phyloP scores from a whole-genome alignment of 129 eudicot genomes.

The Erigeron canadensis region DNA sequence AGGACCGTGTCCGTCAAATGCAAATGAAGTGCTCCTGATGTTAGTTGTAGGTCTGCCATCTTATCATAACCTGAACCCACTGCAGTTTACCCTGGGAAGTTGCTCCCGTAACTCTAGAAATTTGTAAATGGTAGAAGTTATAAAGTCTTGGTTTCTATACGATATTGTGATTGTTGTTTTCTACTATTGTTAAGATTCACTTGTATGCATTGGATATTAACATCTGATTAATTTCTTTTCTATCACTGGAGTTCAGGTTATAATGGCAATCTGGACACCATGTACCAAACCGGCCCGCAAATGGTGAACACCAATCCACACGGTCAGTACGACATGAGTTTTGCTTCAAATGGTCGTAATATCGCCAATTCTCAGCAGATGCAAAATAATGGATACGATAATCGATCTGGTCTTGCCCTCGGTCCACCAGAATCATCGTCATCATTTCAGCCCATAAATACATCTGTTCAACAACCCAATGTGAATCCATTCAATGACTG shows the following conservation, averaged over 20 bases:
- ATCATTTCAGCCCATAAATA: conserved; percentile 47
- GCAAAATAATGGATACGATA: conserved; percentile 45
- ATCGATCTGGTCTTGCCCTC: conserved; percentile 56
- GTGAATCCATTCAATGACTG: conserved; percentile 75
- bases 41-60: no score
- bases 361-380: conserved; percentile 43
- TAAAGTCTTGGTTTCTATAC: no score
- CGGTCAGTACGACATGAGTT: conserved; percentile 47
- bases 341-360: conserved; percentile 44
- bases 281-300: conserved; percentile 56
- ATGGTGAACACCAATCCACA: conserved; percentile 42
- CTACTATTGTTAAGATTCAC: background rate
- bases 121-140: no score
- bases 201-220: background rate
- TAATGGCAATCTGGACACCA: conserved; percentile 39
- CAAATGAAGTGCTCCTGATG: no score
- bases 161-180: no score
- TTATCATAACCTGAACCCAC: no score
- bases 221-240: background rate
- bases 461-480: conserved; percentile 51
- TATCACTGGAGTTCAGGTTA: conserved; percentile 48
- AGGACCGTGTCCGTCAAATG: no score
- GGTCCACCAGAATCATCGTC: conserved; percentile 70
- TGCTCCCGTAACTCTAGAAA: no score
- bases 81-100: no score